These are phyloP conservation scores for Adansonia rubrostipa DNA, from an alignment of 441 rosid species.

Conservation along the genomic window DNA sequence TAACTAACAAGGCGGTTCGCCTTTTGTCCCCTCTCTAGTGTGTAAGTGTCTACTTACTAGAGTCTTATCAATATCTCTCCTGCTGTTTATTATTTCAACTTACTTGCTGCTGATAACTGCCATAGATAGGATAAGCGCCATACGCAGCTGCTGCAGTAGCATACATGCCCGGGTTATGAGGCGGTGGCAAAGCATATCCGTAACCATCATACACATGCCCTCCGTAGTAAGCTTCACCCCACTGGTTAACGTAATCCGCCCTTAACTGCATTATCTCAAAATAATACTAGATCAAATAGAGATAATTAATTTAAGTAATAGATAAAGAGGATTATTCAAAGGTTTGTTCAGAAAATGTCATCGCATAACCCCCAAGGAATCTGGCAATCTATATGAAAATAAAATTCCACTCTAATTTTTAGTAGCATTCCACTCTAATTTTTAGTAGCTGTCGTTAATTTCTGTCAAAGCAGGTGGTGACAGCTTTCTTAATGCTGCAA, in stretches of 20 bases:
- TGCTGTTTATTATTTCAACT: constrained; percentile 51
- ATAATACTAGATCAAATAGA: constrained; percentile 7
- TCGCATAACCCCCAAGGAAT: not conserved
- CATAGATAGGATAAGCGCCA: constrained; percentile 80
- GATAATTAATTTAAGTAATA: not conserved
- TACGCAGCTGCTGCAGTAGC: constrained; percentile 52
- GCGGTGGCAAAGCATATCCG: constrained; percentile 52
- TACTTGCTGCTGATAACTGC: constrained; percentile 90
- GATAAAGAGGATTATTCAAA: not conserved
- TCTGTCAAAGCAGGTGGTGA: not conserved
- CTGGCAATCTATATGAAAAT: not conserved
- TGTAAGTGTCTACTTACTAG: constrained; percentile 33
- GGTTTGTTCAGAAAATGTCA: not conserved
- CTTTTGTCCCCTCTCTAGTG: constrained; percentile 30
- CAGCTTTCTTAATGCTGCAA: not conserved
- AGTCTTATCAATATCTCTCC: constrained; percentile 30
- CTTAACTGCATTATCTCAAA: constrained; percentile 41
- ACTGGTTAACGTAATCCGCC: constrained; percentile 53
- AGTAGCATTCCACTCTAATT: not conserved
- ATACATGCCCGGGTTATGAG: constrained; percentile 57
- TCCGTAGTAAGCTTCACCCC: constrained; percentile 58
- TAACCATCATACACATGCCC: constrained; percentile 59
- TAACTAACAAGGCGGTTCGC: constrained; percentile 35
- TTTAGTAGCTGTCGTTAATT: not conserved
- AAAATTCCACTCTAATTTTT: not conserved